Base-by-base conservation (phyloP, 106 monocot genomes). In the Apostasia ramifera region DNA sequence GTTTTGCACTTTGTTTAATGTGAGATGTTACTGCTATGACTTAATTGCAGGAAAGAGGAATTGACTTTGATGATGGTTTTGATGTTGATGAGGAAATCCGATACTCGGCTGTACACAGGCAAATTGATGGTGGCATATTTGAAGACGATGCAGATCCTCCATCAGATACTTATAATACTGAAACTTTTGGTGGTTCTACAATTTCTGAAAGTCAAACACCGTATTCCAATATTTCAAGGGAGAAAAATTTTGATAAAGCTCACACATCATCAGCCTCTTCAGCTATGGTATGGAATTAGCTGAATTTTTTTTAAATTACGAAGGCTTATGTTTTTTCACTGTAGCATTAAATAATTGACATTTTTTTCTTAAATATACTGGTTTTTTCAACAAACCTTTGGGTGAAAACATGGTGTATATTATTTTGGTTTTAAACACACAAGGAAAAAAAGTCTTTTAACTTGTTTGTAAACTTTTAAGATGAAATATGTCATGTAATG, bases 101-200 rank as follows among this genome's bases (percentile, higher is more conserved):
- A 76, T 98, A 92, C 81, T 98, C 97, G 41, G 83, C 97, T 9
- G 97, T 98, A 11, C 70, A 8, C 11, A 92, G 97, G 73, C 84
- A 80, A 52, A 74, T 63, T 70, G 76, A 81, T 66, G 84, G 77
- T 74, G 49, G 63, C 38, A 67, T 47, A 15, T 82, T 68, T 14
- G 66, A 61, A 59, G 79, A 69, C 53, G 66, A 59, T 71, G 64
- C 70, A 5, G 66, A 71, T 67, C 45, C 65, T 38, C 46, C 47
- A 26, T 58, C 71, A 63, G 76, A 84, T 63, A 41, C 48, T 44
- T 8, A 38, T 13, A 77, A 76, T 79, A 41, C 38, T 42, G 79
- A 81, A 75, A 70, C 69, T 1, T 78, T 72, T 79, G 82, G 71
- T 52, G 69, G 40, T 37, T 62, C 71, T 14, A 56, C 62, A 1